These are phyloP conservation scores for Neospermospora avenae DNA, from an alignment of 2,329 filamentous ascomycete species.

Conservation along the genomic window DNA sequence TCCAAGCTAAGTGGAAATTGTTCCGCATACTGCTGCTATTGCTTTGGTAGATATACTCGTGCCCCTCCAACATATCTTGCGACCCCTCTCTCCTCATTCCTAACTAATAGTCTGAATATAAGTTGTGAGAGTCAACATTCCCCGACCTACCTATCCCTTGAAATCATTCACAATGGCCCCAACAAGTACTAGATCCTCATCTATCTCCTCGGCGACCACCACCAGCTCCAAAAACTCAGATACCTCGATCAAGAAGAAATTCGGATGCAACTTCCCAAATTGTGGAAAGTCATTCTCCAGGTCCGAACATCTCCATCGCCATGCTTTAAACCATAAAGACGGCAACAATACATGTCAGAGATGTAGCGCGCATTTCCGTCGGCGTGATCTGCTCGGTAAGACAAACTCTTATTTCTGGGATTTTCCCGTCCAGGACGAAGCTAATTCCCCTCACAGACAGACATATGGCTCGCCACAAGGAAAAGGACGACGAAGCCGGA, in stretches of 20 bases:
- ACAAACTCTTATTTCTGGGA: conserved; percentile 1
- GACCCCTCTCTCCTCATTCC: conserved; percentile 22
- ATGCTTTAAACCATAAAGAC: conserved; percentile 48
- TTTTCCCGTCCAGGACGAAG: conserved; percentile 8
- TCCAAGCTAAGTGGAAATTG: conserved; percentile 26
- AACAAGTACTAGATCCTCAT: conserved; percentile 26
- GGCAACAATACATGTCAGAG: conserved; percentile 49
- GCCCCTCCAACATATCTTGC: conserved; percentile 20
- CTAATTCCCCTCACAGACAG: conserved; percentile 40
- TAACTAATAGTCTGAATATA: neutral
- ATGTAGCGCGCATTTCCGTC: conserved; percentile 53
- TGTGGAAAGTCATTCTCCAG: conserved; percentile 48
- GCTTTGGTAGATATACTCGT: conserved; percentile 26
- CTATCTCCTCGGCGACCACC: conserved; percentile 29
- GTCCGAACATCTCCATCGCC: conserved; percentile 49
- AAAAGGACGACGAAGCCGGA: conserved; percentile 49
- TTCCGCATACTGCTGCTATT: conserved; percentile 18
- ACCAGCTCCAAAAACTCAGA: conserved; percentile 23
- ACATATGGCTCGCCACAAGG: conserved; percentile 46
- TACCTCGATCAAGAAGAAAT: conserved; percentile 34
- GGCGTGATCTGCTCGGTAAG: conserved; percentile 53
- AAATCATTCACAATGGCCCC: conserved; percentile 26
- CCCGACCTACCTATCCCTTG: no score
- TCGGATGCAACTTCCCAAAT: conserved; percentile 39
- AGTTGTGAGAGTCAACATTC: no score